phyloP scores from a whole-genome alignment of 2,329 filamentous ascomycete species.

The Verticillium alfalfae region DNA sequence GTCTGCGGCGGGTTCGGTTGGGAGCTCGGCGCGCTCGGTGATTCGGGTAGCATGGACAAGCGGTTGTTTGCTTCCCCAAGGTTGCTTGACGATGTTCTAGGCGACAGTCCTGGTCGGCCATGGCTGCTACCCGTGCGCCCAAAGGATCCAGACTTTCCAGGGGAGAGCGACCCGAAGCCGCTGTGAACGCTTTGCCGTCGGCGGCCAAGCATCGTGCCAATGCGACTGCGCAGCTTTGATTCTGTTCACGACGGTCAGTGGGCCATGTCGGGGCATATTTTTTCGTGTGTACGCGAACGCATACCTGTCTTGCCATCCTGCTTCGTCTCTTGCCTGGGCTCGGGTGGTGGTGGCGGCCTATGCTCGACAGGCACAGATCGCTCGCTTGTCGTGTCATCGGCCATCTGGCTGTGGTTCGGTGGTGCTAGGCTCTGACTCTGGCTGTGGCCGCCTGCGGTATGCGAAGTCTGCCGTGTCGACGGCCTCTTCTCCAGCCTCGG shows the following conservation, averaged over 20 bases:
- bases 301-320: constrained; percentile 22
- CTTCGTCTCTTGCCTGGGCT: constrained; percentile 26
- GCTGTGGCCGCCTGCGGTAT: constrained; percentile 17
- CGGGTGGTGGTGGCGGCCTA: constrained; percentile 22
- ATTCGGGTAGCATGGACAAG: constrained; percentile 53
- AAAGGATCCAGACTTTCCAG: constrained; percentile 49
- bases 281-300: neutral
- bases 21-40: constrained; percentile 33
- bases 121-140: constrained; percentile 52
- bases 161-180: constrained; percentile 52
- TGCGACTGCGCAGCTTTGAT: constrained; percentile 54
- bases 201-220: constrained; percentile 65
- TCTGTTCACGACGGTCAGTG: constrained; percentile 25
- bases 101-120: constrained; percentile 41
- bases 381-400: constrained; percentile 36
- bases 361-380: constrained; percentile 27
- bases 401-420: constrained; percentile 16
- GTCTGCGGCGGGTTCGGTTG: constrained; percentile 11
- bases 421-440: constrained; percentile 17
- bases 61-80: constrained; percentile 47
- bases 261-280: neutral
- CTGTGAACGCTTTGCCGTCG: constrained; percentile 62
- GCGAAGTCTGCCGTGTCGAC: constrained; percentile 36
- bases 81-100: constrained; percentile 54
- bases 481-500: constrained; percentile 32